phyloP scores from a whole-genome alignment of 2,329 filamentous ascomycete species.

The Nothophaeocryptopus gaeumannii region DNA sequence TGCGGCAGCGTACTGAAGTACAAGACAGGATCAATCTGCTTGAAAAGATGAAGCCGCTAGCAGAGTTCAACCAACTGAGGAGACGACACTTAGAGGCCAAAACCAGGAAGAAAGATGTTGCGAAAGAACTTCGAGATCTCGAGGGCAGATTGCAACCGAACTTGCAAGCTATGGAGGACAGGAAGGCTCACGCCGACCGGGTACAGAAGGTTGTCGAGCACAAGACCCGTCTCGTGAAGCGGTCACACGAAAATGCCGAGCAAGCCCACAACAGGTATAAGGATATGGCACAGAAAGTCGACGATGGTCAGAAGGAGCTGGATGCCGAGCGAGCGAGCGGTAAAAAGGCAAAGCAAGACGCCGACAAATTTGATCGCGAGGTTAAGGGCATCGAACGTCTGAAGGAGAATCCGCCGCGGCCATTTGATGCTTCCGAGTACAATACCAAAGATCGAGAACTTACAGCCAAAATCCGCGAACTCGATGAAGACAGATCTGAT shows the following conservation, averaged over 20 bases:
- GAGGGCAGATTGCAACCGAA: conserved; percentile 64
- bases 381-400: conserved; percentile 64
- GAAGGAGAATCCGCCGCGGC: conserved; percentile 59
- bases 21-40: conserved; percentile 64
- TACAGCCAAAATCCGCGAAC: conserved; percentile 43
- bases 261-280: conserved; percentile 35
- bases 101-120: conserved; percentile 52
- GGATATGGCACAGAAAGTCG: conserved; percentile 38
- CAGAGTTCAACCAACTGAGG: conserved; percentile 61
- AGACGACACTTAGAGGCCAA: conserved; percentile 53
- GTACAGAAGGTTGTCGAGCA: conserved; percentile 56
- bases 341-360: conserved; percentile 35
- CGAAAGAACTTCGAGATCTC: conserved; percentile 58
- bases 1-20: conserved; percentile 71
- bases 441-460: conserved; percentile 70
- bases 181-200: conserved; percentile 62
- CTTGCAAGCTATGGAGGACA: conserved; percentile 65
- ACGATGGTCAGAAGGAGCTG: conserved; percentile 37
- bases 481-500: conserved; percentile 44
- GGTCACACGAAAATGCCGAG: conserved; percentile 53
- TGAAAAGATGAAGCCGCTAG: conserved; percentile 62
- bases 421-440: conserved; percentile 68
- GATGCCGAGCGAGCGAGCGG: conserved; percentile 43
- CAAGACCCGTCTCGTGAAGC: conserved; percentile 54
- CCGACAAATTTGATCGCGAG: conserved; percentile 38